Evolutionary conservation across 768 basidiomycete genomes (phyloP), one percentile per base, ranked within the genome.

Genomic region (Amanita muscaria): DNA sequence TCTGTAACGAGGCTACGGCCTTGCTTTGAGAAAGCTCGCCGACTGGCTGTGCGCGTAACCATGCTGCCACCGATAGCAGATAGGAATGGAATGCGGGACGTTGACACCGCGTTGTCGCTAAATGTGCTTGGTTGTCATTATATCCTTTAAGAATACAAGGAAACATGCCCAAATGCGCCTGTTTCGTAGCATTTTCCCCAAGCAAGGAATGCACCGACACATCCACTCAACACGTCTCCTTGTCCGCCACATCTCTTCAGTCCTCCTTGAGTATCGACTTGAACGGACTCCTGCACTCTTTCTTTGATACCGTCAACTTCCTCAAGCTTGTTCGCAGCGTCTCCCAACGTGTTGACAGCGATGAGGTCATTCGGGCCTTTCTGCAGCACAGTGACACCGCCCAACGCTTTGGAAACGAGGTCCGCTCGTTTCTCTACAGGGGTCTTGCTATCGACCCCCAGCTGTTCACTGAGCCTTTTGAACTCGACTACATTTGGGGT

Each of bases 401-500:
- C 90, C 5, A 99, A 71, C 3, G 67, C 68, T 29, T 67, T 70
- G 14, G 94, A 89, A 29, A 99, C 70, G 40, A 74, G 61, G 14
- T 70, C 75, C 9, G 90, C 92, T n/a, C 74, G 72, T 48, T 77
- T 65, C 16, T 69, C 64, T 6, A 61, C 52, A 2, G 76, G 76
- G 4, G 69, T 70, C 21, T 66, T 61, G 11, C 69, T 77, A 43
- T 74, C 75, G 1, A 89, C 64, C 6, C 79, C 90, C 27, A 83
- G 67, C 50, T 74, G 73, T 44, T 93, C 83, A 49, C 81, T 80
- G 27, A 98, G 62, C 9, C 92, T 71, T 57, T 81, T 78, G 63
- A 98, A 98, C 59, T 98, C 96, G 49, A 87, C 85, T 10, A 94
- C 76, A 53, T 98, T 98, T 0, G 96, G 96, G 0, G 96, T 98